Evolutionary conservation across 495 filamentous ascomycete genomes (phyloP).

Genomic region (Eremomyces bilateralis): DNA sequence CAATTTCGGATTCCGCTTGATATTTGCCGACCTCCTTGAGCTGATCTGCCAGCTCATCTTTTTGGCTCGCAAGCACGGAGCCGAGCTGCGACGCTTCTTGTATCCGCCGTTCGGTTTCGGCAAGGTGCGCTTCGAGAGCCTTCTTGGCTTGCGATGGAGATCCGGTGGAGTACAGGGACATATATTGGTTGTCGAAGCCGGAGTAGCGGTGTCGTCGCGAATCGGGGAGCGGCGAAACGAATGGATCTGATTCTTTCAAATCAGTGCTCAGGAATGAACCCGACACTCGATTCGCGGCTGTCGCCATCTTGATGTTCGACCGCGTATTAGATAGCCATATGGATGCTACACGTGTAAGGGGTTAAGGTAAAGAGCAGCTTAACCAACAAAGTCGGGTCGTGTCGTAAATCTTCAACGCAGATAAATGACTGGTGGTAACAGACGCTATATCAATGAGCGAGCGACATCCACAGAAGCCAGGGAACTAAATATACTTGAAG

Average conservation of each 20-base stretch:
- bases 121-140: slow-evolving; percentile 73
- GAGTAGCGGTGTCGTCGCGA: slow-evolving; percentile 48
- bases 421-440: too few species aligned
- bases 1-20: slow-evolving; percentile 60
- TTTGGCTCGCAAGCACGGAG: slow-evolving; percentile 64
- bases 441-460: too few species aligned
- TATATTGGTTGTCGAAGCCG: slow-evolving; percentile 54
- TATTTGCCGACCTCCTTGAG: slow-evolving; percentile 60
- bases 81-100: slow-evolving; percentile 80
- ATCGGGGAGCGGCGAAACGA: slow-evolving; percentile 12
- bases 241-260: slow-evolving; percentile 14
- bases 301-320: too few species aligned
- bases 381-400: too few species aligned
- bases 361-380: too few species aligned
- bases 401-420: too few species aligned
- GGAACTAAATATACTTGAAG: too few species aligned
- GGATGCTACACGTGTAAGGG: too few species aligned
- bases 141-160: slow-evolving; percentile 75
- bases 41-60: slow-evolving; percentile 54
- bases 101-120: slow-evolving; percentile 74
- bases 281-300: too few species aligned
- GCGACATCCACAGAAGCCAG: too few species aligned
- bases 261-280: too few species aligned
- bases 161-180: slow-evolving; percentile 49
- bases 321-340: too few species aligned